These are phyloP conservation scores for Chaetomiaceae sp. DNA, from an alignment of 2,329 filamentous ascomycete genomes.

Conservation along the genomic window DNA sequence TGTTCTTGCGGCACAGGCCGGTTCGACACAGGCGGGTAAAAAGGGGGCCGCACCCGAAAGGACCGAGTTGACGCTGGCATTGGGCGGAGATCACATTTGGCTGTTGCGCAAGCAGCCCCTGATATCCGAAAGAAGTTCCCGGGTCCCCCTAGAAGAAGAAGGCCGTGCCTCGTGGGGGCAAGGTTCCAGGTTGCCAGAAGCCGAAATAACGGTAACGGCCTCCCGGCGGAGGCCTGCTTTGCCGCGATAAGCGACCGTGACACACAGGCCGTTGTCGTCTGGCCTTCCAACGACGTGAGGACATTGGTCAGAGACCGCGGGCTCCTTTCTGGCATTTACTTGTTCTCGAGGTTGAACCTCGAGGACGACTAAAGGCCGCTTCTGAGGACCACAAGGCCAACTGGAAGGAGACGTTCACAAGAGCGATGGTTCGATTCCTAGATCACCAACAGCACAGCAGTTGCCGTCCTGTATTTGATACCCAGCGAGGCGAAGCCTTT, in stretches of 20 bases:
- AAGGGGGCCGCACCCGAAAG: background rate
- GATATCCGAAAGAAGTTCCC: background rate
- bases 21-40: background rate
- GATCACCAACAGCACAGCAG: background rate
- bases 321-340: too few relatives aligned
- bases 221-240: background rate
- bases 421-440: background rate
- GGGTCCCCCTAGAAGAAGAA: too few relatives aligned
- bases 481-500: background rate
- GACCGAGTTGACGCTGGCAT: background rate
- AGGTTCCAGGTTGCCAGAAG: background rate
- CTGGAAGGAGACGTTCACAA: too few relatives aligned
- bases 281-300: background rate
- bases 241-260: constrained; percentile 16
- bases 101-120: too few relatives aligned
- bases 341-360: too few relatives aligned
- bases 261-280: background rate
- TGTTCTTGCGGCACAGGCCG: constrained; percentile 1
- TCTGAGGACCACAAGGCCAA: too few relatives aligned
- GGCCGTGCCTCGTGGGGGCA: background rate
- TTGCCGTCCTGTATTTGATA: background rate
- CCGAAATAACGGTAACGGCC: background rate
- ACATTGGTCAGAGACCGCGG: background rate
- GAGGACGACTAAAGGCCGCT: too few relatives aligned
- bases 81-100: too few relatives aligned